Conservation (phyloP, 2,329 filamentous ascomycete genomes). For the Fusarium denticulatum region DNA sequence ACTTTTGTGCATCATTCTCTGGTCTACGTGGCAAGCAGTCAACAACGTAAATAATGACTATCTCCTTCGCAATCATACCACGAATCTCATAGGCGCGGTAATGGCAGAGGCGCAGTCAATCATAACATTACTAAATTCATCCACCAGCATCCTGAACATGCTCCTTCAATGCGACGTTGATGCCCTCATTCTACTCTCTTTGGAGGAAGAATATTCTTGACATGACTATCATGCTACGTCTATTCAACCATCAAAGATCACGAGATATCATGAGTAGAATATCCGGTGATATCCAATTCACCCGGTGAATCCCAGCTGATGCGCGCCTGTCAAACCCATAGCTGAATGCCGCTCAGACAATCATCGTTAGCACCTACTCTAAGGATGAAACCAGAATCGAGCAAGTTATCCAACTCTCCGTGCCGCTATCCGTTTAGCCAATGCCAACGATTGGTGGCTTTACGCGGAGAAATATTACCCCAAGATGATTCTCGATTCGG, state of each 20-base stretch:
- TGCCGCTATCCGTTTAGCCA: neutral
- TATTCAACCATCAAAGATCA: neutral
- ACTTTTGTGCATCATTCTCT: no score
- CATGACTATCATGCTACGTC: neutral
- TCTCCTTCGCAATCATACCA: accelerated
- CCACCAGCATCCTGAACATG: neutral
- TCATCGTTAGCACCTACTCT: neutral
- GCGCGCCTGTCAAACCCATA: neutral
- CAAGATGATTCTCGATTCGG: neutral
- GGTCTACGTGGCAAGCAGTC: no score
- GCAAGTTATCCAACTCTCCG: neutral
- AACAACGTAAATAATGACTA: neutral
- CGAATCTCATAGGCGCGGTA: neutral
- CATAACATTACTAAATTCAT: neutral
- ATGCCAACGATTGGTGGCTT: neutral
- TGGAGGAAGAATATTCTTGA: neutral
- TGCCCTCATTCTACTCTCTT: neutral
- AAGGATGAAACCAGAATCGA: neutral
- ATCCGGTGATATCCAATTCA: neutral
- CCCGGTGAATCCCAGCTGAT: neutral
- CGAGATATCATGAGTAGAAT: neutral
- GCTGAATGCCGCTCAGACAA: neutral
- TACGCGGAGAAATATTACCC: constrained; percentile 3
- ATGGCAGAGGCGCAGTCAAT: neutral
- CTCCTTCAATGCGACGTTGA: neutral